These are phyloP conservation scores for Moringa oleifera DNA, from an alignment of 345 rosid species.

Conservation along the genomic window DNA sequence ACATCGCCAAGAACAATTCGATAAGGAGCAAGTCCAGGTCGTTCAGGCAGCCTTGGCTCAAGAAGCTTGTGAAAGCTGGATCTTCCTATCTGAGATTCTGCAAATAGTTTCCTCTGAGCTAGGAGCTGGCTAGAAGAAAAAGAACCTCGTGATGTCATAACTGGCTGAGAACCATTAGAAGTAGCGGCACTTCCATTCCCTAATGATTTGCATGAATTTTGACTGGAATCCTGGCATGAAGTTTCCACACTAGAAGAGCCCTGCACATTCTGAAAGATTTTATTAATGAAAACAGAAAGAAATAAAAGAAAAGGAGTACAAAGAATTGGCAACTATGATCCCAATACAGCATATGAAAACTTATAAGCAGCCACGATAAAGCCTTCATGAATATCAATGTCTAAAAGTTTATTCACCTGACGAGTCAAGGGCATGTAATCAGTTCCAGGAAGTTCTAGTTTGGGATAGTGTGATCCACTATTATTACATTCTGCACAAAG, in stretches of 20 bases:
- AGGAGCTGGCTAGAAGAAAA: constrained; percentile 45
- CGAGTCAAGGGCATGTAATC: constrained; percentile 58
- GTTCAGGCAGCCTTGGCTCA: constrained; percentile 82
- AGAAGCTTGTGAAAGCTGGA: constrained; percentile 93
- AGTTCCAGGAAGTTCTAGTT: constrained; percentile 60
- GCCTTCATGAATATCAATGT: neutral
- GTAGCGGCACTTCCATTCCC: constrained; percentile 39
- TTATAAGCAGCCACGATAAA: constrained; percentile 3
- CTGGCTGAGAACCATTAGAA: constrained; percentile 31
- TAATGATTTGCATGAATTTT: constrained; percentile 20
- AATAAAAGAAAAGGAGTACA: neutral
- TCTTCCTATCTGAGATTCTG: constrained; percentile 77
- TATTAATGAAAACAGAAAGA: constrained; percentile 4
- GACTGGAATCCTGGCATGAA: constrained; percentile 24
- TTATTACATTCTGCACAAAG: constrained; percentile 42
- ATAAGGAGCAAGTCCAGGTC: constrained; percentile 84
- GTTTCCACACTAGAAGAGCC: constrained; percentile 27
- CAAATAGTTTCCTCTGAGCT: constrained; percentile 69
- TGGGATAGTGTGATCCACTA: constrained; percentile 64
- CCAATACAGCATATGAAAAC: neutral
- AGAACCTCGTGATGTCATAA: constrained; percentile 38
- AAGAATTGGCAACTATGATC: constrained; percentile 14
- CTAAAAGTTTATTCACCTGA: constrained; percentile 35
- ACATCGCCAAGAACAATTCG: constrained; percentile 91
- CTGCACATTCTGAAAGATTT: constrained; percentile 27